These are phyloP conservation scores for Panaeolus papilionaceus DNA, from an alignment of 768 basidiomycete species.

Conservation along the genomic window DNA sequence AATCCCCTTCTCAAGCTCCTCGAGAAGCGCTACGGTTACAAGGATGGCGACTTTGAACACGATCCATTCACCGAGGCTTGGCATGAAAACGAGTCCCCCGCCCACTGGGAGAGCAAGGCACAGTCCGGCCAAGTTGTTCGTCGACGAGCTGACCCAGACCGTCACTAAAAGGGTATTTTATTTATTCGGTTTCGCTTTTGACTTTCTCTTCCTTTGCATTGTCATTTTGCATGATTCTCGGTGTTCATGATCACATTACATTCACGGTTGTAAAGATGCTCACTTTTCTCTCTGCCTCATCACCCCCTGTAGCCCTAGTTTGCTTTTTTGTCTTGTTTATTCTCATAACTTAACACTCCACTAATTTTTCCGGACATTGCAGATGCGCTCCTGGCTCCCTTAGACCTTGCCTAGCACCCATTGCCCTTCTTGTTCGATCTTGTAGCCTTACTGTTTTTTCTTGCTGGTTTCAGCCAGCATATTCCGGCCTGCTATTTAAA, in stretches of 20 bases:
- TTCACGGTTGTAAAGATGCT: constrained; percentile 5
- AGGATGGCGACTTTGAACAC: constrained; percentile 87
- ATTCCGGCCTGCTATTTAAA: not conserved
- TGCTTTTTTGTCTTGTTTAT: not conserved
- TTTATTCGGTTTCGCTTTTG: not conserved
- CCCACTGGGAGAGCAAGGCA: constrained; percentile 66
- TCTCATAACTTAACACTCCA: constrained; percentile 15
- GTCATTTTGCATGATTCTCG: constrained; percentile 12
- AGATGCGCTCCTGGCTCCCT: not conserved
- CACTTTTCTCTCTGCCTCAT: constrained; percentile 15
- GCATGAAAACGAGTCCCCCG: constrained; percentile 69
- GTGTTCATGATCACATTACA: constrained; percentile 15
- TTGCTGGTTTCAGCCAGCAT: constrained; percentile 5
- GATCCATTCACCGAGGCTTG: constrained; percentile 69
- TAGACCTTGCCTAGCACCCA: constrained; percentile 9
- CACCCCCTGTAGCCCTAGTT: constrained; percentile 22
- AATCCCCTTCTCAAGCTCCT: constrained; percentile 80
- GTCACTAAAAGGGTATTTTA: constrained; percentile 26
- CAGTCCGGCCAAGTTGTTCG: constrained; percentile 42
- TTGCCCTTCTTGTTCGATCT: not conserved
- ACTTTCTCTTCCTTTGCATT: constrained; percentile 9
- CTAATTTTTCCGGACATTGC: constrained; percentile 12
- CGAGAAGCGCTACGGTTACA: constrained; percentile 75
- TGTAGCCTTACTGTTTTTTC: constrained; percentile 1
- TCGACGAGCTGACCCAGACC: constrained; percentile 39